phyloP scores from a whole-genome alignment of 345 rosid species.

The Schrenkiella parvula region DNA sequence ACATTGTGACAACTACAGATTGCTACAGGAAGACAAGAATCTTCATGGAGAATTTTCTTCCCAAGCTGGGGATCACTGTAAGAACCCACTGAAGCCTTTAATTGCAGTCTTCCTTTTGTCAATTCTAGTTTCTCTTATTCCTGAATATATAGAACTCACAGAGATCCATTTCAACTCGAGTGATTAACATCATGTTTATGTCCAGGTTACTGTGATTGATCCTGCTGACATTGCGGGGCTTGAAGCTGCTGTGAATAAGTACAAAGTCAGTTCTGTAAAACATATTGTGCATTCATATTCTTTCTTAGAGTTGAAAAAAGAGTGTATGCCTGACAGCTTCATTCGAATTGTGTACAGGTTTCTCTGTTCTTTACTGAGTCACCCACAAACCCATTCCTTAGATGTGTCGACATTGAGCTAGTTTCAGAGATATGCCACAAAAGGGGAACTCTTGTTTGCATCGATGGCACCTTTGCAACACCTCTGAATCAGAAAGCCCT shows the following conservation, averaged over 20 bases:
- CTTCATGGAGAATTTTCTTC: slow-evolving; percentile 88
- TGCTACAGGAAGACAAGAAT: slow-evolving; percentile 95
- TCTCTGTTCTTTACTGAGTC: slow-evolving; percentile 92
- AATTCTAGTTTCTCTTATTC: background rate
- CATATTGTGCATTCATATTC: background rate
- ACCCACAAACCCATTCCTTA: slow-evolving; percentile 92
- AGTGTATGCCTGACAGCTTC: background rate
- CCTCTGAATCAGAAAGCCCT: slow-evolving; percentile 96
- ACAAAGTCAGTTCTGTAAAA: slow-evolving; percentile 50
- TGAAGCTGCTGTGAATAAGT: slow-evolving; percentile 65
- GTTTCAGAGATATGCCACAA: slow-evolving; percentile 85
- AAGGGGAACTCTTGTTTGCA: slow-evolving; percentile 88
- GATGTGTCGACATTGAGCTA: slow-evolving; percentile 88
- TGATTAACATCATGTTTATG: slow-evolving; percentile 17
- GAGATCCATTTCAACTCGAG: background rate
- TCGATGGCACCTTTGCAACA: slow-evolving; percentile 99
- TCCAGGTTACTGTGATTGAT: slow-evolving; percentile 92
- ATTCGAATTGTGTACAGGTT: slow-evolving; percentile 46
- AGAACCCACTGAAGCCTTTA: background rate
- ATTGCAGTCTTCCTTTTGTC: background rate
- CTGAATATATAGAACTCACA: background rate
- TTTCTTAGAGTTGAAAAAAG: background rate
- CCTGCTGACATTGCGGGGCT: slow-evolving; percentile 85
- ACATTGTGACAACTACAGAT: slow-evolving; percentile 88
- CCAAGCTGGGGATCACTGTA: slow-evolving; percentile 92